Base-by-base conservation (phyloP, 306 rosid species). In the Citrullus colocynthis region DNA sequence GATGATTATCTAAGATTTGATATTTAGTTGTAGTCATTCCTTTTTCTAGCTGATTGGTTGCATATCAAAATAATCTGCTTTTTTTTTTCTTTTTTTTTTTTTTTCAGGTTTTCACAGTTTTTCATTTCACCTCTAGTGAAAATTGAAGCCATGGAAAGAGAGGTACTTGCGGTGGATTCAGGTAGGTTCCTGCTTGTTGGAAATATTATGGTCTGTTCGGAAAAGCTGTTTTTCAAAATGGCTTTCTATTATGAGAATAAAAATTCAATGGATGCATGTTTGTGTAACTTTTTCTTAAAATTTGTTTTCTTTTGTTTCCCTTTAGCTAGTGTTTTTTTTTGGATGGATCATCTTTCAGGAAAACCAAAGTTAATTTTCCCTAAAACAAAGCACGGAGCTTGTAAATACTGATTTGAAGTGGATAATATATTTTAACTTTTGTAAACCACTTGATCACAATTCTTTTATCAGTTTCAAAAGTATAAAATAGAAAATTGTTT, bases 111-210 rank as follows among this genome's bases (percentile, higher is more conserved):
- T 83, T 95, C 99, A 77, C 96, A 85, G 88, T 95, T 95, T 89
- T 95, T 95, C 83, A 87, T 92, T 80, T 95, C 99, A 79, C 99
- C 97, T 44, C 88, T 95, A 57, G 96, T 95, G 48, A 95, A 95
- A 87, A 78, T 8, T 80, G 97, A 95, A 78, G 99, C 97, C 74
- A 92, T 92, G 97, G 99, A 92, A 75, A 86, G 99, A 82, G 99
- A 95, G 85, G 90, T 95, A 63, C 99, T 87, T 59, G 97, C 99
- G 44, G 91, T 95, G 80, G 97, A 95, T 89, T 95, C 99, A 84
- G 99, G 99, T 95, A 67, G 60, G 15, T 60, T 51, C 36, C 30
- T 78, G 21, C 77, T 54, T 37, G 48, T 59, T 56, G 42, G 44
- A 70, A 70, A 63, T 76, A 70, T 1, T 17, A 65, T 65, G 15